These are phyloP conservation scores for Coniella lustricola DNA, from an alignment of 2,329 filamentous ascomycete species.

Conservation along the genomic window DNA sequence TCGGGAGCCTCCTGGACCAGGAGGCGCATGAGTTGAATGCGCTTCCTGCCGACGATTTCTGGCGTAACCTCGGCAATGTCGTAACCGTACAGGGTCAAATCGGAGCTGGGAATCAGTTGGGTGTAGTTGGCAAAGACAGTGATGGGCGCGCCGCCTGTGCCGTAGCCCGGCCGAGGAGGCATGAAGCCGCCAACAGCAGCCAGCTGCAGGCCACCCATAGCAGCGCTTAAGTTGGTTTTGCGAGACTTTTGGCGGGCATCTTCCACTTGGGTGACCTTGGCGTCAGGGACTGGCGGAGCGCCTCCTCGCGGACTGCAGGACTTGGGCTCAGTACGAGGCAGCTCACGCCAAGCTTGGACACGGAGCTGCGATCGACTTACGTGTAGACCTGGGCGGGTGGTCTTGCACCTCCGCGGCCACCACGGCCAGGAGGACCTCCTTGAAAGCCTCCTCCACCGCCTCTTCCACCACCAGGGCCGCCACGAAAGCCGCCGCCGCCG, in stretches of 20 bases:
- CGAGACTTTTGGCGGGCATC: conserved; percentile 13
- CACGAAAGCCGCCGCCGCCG: conserved; percentile 3
- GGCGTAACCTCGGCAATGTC: conserved; percentile 16
- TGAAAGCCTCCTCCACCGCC: conserved; percentile 4
- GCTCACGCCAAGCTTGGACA: no score
- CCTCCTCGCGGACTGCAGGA: background rate
- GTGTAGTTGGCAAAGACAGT: conserved; percentile 23
- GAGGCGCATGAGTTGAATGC: conserved; percentile 18
- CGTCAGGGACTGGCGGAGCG: conserved; percentile 5
- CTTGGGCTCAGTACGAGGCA: background rate
- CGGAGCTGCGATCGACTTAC: no score
- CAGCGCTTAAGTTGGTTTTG: background rate
- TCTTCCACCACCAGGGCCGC: background rate
- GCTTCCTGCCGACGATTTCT: conserved; percentile 16
- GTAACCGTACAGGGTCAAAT: conserved; percentile 20
- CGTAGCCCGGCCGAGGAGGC: conserved; percentile 20
- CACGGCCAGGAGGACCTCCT: background rate
- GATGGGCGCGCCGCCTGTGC: conserved; percentile 16
- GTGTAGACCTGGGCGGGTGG: conserved; percentile 4
- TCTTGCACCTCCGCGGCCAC: no score
- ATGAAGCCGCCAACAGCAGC: background rate
- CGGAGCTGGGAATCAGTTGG: conserved; percentile 11
- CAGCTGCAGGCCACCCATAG: conserved; percentile 2
- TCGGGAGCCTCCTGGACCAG: conserved; percentile 19
- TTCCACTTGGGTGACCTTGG: conserved; percentile 1